Evolutionary conservation across 2,329 filamentous ascomycete species (phyloP).

Genomic region (Fragosphaeria purpurea): DNA sequence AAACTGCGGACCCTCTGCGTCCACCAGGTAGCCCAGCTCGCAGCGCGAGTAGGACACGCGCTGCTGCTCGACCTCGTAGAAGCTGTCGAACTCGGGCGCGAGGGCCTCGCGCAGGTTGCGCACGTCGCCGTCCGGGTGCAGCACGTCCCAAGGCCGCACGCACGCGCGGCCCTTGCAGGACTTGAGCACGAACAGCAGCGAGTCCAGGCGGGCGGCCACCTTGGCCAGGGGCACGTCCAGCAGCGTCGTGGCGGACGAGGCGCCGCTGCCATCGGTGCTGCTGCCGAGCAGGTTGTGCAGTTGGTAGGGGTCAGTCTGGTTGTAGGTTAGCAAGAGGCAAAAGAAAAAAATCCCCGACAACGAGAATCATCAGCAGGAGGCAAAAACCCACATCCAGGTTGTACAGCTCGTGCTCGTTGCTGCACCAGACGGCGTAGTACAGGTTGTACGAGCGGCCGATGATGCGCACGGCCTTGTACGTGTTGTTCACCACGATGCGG

Average conservation of each 20-base stretch:
- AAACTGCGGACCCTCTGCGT: slow-evolving; percentile 44
- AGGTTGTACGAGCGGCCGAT: slow-evolving; percentile 45
- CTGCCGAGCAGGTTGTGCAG: slow-evolving; percentile 31
- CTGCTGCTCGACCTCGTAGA: slow-evolving; percentile 39
- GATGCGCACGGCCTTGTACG: slow-evolving; percentile 51
- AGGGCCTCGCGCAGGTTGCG: slow-evolving; percentile 42
- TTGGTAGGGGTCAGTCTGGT: slow-evolving; percentile 42
- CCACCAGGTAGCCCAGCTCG: slow-evolving; percentile 44
- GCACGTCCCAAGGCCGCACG: slow-evolving; percentile 43
- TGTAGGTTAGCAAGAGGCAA: neutral
- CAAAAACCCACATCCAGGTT: slow-evolving; percentile 40
- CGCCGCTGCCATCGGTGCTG: slow-evolving; percentile 5
- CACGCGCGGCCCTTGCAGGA: slow-evolving; percentile 46
- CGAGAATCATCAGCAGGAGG: neutral
- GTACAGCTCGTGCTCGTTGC: slow-evolving; percentile 56
- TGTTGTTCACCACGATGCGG: slow-evolving; percentile 33
- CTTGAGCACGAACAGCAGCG: slow-evolving; percentile 50
- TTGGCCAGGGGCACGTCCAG: slow-evolving; percentile 26
- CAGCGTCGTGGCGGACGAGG: slow-evolving; percentile 15
- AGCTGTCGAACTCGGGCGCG: slow-evolving; percentile 34
- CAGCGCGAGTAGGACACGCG: slow-evolving; percentile 44
- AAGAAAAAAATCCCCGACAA: neutral
- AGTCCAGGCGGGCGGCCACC: slow-evolving; percentile 42
- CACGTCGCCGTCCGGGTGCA: slow-evolving; percentile 46
- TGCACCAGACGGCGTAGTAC: slow-evolving; percentile 62